phyloP scores from a whole-genome alignment of 1,139 yeast species.

The Blastobotrys petasosporus region DNA sequence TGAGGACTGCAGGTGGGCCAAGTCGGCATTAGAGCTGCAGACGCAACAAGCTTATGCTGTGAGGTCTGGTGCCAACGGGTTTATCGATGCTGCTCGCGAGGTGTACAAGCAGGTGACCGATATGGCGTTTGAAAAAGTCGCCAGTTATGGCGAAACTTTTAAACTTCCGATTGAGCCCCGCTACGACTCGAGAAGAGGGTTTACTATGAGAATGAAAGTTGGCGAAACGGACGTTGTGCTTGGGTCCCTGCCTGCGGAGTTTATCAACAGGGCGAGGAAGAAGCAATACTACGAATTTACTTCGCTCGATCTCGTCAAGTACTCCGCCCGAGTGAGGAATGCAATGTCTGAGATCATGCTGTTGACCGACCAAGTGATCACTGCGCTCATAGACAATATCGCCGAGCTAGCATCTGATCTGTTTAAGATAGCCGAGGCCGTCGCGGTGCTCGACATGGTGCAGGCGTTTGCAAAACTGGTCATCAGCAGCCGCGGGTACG shows the following conservation, averaged over 20 bases:
- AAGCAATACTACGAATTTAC: constrained; percentile 2
- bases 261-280: background rate
- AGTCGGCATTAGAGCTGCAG: constrained; percentile 3
- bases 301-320: constrained; percentile 2
- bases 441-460: constrained; percentile 49
- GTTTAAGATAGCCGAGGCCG: constrained; percentile 44
- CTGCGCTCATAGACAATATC: constrained; percentile 51
- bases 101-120: constrained; percentile 7
- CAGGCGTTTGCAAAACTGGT: constrained; percentile 71
- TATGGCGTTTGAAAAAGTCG: background rate
- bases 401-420: constrained; percentile 42
- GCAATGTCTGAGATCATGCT: constrained; percentile 2
- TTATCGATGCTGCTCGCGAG: constrained; percentile 5
- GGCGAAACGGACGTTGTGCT: too few species aligned
- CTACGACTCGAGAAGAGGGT: constrained; percentile 5
- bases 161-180: background rate
- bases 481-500: constrained; percentile 46
- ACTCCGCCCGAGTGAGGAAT: background rate
- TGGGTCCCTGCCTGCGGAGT: background rate
- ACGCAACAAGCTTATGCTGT: constrained; percentile 6
- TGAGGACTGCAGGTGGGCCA: constrained; percentile 5
- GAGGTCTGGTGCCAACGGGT: constrained; percentile 3
- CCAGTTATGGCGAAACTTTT: background rate
- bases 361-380: constrained; percentile 9
- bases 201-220: background rate